These are phyloP conservation scores for Acmispon strigosus DNA, from an alignment of 306 rosid species.

Conservation along the genomic window DNA sequence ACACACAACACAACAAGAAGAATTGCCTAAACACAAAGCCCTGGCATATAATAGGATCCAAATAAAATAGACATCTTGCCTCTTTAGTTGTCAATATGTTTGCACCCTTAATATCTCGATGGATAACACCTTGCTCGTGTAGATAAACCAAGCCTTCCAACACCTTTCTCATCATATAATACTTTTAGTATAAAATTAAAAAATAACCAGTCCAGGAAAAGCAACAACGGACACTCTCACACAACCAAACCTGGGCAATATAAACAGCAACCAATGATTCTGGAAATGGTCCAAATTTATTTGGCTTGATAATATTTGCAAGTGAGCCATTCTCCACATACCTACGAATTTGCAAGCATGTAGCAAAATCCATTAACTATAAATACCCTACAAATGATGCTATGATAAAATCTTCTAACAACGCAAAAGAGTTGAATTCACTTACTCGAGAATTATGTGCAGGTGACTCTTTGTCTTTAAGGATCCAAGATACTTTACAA, in stretches of 20 bases:
- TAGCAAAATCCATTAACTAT: conserved; percentile 12
- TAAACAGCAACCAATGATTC: conserved; percentile 95
- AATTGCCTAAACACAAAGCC: conserved; percentile 14
- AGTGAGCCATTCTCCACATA: conserved; percentile 98
- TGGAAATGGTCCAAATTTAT: conserved; percentile 98
- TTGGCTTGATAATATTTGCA: conserved; percentile 98
- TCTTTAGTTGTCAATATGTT: conserved; percentile 97
- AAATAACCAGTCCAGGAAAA: not conserved
- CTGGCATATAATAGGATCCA: not conserved
- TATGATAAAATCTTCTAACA: not conserved
- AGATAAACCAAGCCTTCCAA: conserved; percentile 99
- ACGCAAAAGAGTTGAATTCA: conserved; percentile 7
- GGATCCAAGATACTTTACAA: conserved; percentile 99
- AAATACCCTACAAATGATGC: not conserved
- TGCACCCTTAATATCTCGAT: conserved; percentile 99
- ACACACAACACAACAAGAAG: not conserved
- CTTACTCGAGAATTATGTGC: conserved; percentile 95
- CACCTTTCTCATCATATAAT: conserved; percentile 49
- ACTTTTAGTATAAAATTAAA: conserved; percentile 12
- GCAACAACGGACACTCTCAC: conserved; percentile 9
- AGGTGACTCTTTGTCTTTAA: conserved; percentile 93
- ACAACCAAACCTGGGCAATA: conserved; percentile 77
- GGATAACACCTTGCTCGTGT: conserved; percentile 98
- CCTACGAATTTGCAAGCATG: conserved; percentile 33
- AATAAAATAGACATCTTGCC: conserved; percentile 36